Evolutionary conservation across 495 filamentous ascomycete genomes (phyloP), one percentile per base, ranked within the genome.

Genomic region (Pyronema omphalodes): DNA sequence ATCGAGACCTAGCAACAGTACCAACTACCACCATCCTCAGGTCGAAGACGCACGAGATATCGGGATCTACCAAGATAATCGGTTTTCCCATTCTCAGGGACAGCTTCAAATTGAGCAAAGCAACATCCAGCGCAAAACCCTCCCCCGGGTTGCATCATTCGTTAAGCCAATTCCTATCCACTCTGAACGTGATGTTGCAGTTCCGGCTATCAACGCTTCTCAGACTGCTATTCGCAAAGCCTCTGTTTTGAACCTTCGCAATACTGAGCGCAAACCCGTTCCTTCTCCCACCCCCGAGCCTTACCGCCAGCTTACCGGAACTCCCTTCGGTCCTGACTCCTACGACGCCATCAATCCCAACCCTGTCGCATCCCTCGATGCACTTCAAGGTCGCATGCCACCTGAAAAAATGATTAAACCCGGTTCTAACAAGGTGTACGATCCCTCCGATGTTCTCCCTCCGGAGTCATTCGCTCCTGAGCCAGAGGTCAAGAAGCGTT

Each of bases 391-490:
- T 0, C 59, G 46, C 52, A 18, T 50, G 23, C 33, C 44, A 12
- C 67, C 67, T 1, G 69, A 68, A 15, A 74, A 71, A 17, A 79
- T 80, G 58, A 88, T 95, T 50, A 81, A 86, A 52, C 85, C 81
- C 0, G 79, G 83, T 53, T 81, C 91, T 66, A 93, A 91, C 11
- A 76, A 84, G 34, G 82, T 88, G 54, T 79, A 96, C 54, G 91
- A 96, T 64, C 89, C 86, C 0, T 88, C 84, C 1, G 91, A 98
- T 66, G 86, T 95, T 63, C 77, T 98, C 0, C 91, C 89, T 0
- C 77, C 85, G 44, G 82, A 88, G 37, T 85, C 81, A 3, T 96
- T 88, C 84, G 91, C 91, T 0, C 91, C 91, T 0, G 88, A 96
- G 64, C 89, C 89, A 0, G 89, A 95, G 60, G 72, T 74, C 19